Evolutionary conservation across 208 protist genomes (phyloP).

Genomic region (Polymyxa betae): DNA sequence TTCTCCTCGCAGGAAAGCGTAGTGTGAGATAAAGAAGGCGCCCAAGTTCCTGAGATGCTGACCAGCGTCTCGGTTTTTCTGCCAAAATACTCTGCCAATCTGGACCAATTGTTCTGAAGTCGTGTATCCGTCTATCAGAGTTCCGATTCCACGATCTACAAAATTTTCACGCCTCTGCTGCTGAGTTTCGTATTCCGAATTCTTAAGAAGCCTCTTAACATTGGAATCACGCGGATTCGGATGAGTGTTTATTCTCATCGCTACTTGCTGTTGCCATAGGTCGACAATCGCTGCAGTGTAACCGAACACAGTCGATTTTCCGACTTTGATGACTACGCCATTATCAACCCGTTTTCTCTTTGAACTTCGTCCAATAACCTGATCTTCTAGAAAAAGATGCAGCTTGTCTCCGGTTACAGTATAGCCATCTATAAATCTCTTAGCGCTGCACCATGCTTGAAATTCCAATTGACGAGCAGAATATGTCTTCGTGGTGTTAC

Average conservation of each 20-base stretch:
- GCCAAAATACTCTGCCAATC: background rate
- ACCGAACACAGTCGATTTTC: no score
- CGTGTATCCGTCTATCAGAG: background rate
- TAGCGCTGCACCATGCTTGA: no score
- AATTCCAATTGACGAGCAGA: no score
- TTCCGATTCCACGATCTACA: background rate
- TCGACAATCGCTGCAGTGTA: background rate
- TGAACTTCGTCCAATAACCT: no score
- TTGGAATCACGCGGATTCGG: background rate
- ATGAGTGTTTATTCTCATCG: background rate
- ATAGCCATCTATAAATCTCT: no score
- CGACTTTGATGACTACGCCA: no score
- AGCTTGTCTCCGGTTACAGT: no score
- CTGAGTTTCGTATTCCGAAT: background rate
- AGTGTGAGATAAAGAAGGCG: background rate
- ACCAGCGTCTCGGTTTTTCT: background rate
- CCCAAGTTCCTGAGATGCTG: background rate
- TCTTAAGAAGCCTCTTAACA: background rate
- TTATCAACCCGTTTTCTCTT: no score
- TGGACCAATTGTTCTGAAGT: background rate
- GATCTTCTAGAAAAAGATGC: no score
- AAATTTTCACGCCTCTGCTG: background rate
- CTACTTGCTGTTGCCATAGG: background rate
- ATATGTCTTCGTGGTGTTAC: no score
- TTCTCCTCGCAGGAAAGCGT: background rate